Percentiles rank a stretch among this genome's conserved stretches.
These are phyloP conservation scores for Porodaedalea pini DNA, from an alignment of 1,284 basidiomycete genomes.

Conservation along the genomic window DNA sequence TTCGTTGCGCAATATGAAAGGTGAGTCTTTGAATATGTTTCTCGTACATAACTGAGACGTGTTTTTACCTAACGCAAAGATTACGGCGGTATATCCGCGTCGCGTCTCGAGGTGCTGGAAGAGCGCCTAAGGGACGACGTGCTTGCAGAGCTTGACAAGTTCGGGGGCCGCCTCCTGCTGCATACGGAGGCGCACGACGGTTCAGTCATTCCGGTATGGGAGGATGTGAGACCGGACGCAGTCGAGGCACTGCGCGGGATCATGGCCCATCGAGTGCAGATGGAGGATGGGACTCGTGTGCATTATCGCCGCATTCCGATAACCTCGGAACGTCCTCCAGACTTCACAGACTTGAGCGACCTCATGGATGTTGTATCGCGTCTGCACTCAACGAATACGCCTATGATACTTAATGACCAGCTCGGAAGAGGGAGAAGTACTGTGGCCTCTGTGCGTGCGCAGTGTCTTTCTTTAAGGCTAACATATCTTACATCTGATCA, in stretches of 20 bases:
- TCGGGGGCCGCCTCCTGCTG: conserved; percentile 84
- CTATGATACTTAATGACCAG: conserved; percentile 96
- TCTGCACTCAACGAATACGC: conserved; percentile 68
- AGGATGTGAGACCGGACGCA: conserved; percentile 76
- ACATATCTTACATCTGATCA: background rate
- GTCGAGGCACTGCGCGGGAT: conserved; percentile 88
- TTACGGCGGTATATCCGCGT: conserved; percentile 89
- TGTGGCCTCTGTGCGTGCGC: conserved; percentile 70
- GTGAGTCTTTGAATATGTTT: conserved; percentile 32
- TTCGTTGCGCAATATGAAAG: conserved; percentile 85
- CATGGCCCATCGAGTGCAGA: conserved; percentile 63
- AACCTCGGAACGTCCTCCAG: conserved; percentile 76
- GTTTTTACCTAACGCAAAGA: conserved; percentile 44
- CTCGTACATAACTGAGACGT: background rate
- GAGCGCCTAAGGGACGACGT: conserved; percentile 92
- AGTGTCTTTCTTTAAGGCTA: background rate
- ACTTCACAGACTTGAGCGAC: conserved; percentile 66
- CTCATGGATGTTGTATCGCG: conserved; percentile 82
- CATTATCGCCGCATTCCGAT: conserved; percentile 87
- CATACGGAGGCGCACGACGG: conserved; percentile 91
- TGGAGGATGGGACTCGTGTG: conserved; percentile 55
- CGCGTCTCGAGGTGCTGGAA: conserved; percentile 85
- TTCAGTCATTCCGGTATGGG: conserved; percentile 92
- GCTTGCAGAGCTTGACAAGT: conserved; percentile 74
- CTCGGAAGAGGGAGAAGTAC: conserved; percentile 94